Conservation (phyloP, 2,329 filamentous ascomycete genomes). For the Paradendryphiella salina region DNA sequence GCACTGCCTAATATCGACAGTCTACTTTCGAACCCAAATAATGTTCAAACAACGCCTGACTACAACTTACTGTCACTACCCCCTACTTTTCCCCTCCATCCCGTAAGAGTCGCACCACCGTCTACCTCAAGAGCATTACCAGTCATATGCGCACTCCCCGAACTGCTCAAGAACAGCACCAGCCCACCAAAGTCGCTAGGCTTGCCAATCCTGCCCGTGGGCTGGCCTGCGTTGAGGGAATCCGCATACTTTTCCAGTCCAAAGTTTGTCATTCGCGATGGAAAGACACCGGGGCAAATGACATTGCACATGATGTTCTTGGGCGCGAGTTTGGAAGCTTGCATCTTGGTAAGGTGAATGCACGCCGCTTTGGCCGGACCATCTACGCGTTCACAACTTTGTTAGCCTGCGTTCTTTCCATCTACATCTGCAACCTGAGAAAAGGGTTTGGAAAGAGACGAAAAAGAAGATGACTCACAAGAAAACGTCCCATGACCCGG, state of each 20-base stretch:
- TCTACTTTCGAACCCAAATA: too few relatives aligned
- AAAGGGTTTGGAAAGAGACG: background rate
- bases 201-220: slow-evolving; percentile 53
- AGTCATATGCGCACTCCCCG: slow-evolving; percentile 49
- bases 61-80: slow-evolving; percentile 34
- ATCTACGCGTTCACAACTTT: slow-evolving; percentile 29
- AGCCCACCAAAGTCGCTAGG: slow-evolving; percentile 54
- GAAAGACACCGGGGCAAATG: slow-evolving; percentile 53
- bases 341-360: slow-evolving; percentile 57
- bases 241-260: slow-evolving; percentile 56
- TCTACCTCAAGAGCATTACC: slow-evolving; percentile 55
- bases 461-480: slow-evolving; percentile 34
- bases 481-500: slow-evolving; percentile 58
- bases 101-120: slow-evolving; percentile 51
- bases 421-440: background rate
- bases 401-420: background rate
- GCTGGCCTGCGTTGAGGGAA: slow-evolving; percentile 52
- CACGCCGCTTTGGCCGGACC: slow-evolving; percentile 58
- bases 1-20: too few relatives aligned
- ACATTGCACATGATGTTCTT: slow-evolving; percentile 58
- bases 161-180: slow-evolving; percentile 51
- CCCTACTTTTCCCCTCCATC: slow-evolving; percentile 46
- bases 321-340: slow-evolving; percentile 56
- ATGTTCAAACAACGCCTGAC: background rate
- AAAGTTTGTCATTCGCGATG: slow-evolving; percentile 59